Base-by-base conservation (phyloP, 371 early-diverging fungal species). In the Thermomucor indicae-seudaticae region DNA sequence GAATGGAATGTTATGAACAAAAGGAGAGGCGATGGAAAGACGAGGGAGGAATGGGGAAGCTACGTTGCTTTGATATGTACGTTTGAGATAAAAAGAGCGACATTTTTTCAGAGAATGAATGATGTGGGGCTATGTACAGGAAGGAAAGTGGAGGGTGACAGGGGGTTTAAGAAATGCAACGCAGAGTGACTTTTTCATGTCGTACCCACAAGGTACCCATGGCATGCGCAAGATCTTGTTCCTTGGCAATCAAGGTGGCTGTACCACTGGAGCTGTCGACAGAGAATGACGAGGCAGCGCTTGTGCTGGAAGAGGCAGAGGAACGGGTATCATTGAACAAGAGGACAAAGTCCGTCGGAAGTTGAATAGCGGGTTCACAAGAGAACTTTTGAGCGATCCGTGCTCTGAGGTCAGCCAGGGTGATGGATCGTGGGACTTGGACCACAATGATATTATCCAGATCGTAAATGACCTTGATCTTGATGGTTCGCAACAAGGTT, bases 401-500 rank as follows among this genome's bases (percentile, higher is more conserved):
- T 12, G 48, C 29, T 24, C 60, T 47, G 7, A 65, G 35, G 19
- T 57, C 55, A 0, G 48, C 28, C 29, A 65, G 43, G 5, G 57
- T 24, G 10, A 52, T 34, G 14, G 35, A 45, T 10, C 65, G 58
- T 6, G 60, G 65, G 6, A 65, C 55, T 39, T 65, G 65, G 7
- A 65, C 39, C 3, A 65, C 55, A 31, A 65, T 52, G 16, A 65
- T 65, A 38, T 65, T 65, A 29, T 65, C 65, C 6, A 55, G 24
- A 30, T 60, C 60, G 43, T 60, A 60, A 20, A 65, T 55, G 6
- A 65, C 53, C 45, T 65, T 65, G 42, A 65, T 35, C 30, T 57
- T 56, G 51, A 65, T 57, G 23, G 24, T 28, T 29, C 52, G 40
- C 8, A 48, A 51, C 23, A 38, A 23, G 22, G 51, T 52, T 2